Base-by-base conservation (phyloP, 352 stramenopile genomes). In the Thalassiosira exigua region DNA sequence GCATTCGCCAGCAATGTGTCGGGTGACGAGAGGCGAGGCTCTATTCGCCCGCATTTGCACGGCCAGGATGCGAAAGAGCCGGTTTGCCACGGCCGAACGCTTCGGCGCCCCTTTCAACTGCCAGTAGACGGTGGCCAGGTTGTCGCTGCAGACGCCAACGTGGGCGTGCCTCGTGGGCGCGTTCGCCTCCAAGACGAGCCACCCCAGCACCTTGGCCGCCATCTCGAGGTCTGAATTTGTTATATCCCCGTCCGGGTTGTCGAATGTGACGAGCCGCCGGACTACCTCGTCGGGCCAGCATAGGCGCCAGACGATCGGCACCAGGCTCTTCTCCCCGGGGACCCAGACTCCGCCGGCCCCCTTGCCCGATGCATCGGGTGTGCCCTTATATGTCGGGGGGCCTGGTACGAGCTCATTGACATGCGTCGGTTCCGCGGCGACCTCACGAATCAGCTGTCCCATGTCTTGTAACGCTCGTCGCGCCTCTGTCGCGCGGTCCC, bases 161-260 rank as follows among this genome's bases (percentile, higher is more conserved):
- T 59, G 48, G 1, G 29, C 26, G 1, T 5, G 3, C 0, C 39
- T 11, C 0, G 56, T 1, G 24, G 60, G n/a, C 27, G 44, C 70
- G 0, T 69, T 26, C 14, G 14, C 32, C 27, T 79, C 60, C 11
- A 83, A 61, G 0, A 83, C 60, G 0, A 83, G 32, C 59, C 59
- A 79, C 24, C 76, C 22, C 2, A 77, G 17, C 14, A 72, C 22
- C 39, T 72, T 11, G 4, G 48, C 74, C 9, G 65, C 74, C 50
- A 67, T 70, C 33, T 85, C 78, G 4, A 85, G 33, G 27, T 79
- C 78, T 7, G 39, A 72, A 33, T 76, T 85, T 24, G 58, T 74
- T 19, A 82, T 79, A 12, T 41, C 14, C 7, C 78, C 78, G 1
- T 29, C 29, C 5, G 67, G 78, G 58, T 82, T 82, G 1, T 75